Evolutionary conservation across 2,329 filamentous ascomycete genomes (phyloP).

Genomic region (Colletotrichum siamense): DNA sequence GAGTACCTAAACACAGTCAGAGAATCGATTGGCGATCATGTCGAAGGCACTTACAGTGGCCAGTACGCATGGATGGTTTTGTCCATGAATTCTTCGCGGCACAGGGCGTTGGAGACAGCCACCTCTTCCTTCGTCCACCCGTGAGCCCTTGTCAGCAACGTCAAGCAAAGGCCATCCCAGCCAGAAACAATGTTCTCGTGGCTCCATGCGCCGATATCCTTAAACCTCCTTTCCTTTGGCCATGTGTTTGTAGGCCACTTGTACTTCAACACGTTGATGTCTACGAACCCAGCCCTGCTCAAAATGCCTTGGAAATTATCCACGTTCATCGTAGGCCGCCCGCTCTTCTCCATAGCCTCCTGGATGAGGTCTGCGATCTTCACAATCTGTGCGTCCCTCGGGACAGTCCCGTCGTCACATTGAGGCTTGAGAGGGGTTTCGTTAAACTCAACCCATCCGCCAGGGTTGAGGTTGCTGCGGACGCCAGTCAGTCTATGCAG

Average conservation of each 20-base stretch:
- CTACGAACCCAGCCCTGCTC: neutral
- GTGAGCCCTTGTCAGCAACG: neutral
- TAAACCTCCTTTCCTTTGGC: no score
- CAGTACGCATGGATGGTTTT: neutral
- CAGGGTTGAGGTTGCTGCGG: constrained; percentile 38
- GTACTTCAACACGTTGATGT: neutral
- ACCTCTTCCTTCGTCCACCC: neutral
- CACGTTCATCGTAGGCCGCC: neutral
- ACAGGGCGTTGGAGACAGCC: neutral
- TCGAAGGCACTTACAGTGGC: neutral
- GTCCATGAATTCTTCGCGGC: neutral
- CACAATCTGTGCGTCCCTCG: constrained; percentile 28
- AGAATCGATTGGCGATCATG: no score
- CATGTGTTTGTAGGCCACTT: constrained; percentile 3
- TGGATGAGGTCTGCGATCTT: constrained; percentile 30
- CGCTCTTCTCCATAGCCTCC: neutral
- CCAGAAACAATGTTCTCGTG: neutral
- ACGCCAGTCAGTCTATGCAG: no score
- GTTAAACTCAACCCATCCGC: constrained; percentile 48
- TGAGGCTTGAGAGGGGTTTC: constrained; percentile 42
- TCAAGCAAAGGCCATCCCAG: neutral
- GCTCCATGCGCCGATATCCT: neutral
- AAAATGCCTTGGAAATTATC: neutral
- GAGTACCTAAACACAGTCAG: neutral
- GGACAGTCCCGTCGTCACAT: constrained; percentile 46